A percentile compares a stretch with the other conserved stretches of the same genome.
These are phyloP conservation scores for Stephania japonica DNA, from an alignment of 164 flowering plant genomes.

Conservation along the genomic window DNA sequence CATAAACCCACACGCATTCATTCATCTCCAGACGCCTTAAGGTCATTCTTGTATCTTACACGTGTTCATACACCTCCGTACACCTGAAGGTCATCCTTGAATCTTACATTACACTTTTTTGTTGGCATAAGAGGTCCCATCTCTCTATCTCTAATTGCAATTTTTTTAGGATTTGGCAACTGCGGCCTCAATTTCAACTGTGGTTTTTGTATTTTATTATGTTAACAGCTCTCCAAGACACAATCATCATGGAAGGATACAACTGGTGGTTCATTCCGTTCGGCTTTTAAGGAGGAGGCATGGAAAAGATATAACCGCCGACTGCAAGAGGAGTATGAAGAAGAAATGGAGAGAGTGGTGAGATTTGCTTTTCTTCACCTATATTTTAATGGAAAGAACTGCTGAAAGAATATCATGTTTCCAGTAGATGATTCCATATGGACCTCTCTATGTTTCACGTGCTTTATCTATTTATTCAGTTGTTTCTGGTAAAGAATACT, in stretches of 20 bases:
- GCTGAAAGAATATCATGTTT: neutral
- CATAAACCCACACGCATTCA: no score
- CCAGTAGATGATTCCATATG: neutral
- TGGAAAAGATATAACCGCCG: conserved; percentile 74
- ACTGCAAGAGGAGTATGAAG: conserved; percentile 92
- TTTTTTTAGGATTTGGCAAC: no score
- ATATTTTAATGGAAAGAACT: neutral
- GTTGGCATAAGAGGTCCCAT: no score
- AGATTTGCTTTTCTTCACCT: conserved; percentile 14
- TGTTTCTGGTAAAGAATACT: neutral
- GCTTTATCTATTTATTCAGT: neutral
- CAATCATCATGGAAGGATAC: conserved; percentile 46
- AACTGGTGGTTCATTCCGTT: conserved; percentile 44
- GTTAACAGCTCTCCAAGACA: conserved; percentile 47
- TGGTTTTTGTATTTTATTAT: conserved; percentile 3
- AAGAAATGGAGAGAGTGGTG: conserved; percentile 99
- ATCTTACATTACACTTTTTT: no score
- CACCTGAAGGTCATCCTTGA: no score
- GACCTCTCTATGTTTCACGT: neutral
- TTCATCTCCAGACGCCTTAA: no score
- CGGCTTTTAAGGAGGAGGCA: conserved; percentile 76
- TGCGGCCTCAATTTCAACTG: conserved; percentile 8
- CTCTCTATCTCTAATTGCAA: no score
- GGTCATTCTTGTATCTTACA: no score
- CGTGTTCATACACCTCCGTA: no score